Percentiles rank a stretch among this genome's conserved stretches.
Conservation (phyloP, 257 asterid genomes). For the Ophiorrhiza pumila region DNA sequence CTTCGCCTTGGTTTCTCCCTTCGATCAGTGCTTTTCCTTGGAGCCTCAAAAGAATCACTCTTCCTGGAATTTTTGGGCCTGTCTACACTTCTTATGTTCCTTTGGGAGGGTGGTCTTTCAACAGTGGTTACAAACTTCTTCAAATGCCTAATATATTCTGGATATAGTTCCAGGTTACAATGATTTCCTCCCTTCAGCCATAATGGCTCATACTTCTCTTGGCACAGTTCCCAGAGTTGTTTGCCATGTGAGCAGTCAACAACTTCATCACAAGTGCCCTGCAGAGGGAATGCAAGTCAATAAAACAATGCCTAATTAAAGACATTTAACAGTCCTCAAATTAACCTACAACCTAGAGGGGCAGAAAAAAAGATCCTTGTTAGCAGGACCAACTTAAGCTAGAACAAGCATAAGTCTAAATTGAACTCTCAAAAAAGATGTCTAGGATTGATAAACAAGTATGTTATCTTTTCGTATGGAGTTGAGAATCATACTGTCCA, state of each 20-base stretch:
- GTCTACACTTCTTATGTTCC: conserved; percentile 39
- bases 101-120: conserved; percentile 45
- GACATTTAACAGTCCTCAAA: background rate
- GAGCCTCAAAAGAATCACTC: conserved; percentile 38
- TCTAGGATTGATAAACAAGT: background rate
- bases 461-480: background rate
- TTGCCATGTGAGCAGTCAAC: conserved; percentile 66
- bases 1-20: conserved; percentile 54
- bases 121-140: conserved; percentile 48
- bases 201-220: conserved; percentile 51
- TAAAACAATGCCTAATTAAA: background rate
- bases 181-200: conserved; percentile 62
- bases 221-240: conserved; percentile 55
- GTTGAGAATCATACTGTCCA: background rate
- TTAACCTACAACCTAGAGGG: background rate
- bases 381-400: conserved; percentile 1
- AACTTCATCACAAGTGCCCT: conserved; percentile 67
- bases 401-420: background rate
- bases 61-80: conserved; percentile 39
- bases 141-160: conserved; percentile 55
- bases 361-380: background rate
- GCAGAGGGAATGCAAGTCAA: conserved; percentile 18
- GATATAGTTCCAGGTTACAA: conserved; percentile 53
- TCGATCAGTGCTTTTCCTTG: conserved; percentile 52
- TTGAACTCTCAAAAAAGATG: background rate